These are phyloP conservation scores for Fraxinus angustifolia DNA, from an alignment of 305 asterid species.

Conservation along the genomic window DNA sequence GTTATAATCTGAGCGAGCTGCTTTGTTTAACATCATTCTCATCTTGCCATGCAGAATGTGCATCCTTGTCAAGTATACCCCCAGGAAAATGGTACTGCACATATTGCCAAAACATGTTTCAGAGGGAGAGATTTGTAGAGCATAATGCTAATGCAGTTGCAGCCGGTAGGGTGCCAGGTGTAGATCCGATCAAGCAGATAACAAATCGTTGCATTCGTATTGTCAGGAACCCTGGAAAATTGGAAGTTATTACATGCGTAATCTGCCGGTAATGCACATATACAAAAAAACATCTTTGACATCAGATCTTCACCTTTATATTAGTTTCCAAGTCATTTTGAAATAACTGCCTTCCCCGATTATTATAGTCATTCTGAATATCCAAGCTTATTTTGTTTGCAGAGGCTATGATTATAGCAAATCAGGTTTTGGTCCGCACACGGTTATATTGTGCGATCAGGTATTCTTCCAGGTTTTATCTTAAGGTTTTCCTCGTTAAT, in stretches of 20 bases:
- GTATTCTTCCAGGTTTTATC: constrained; percentile 24
- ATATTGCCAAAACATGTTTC: constrained; percentile 53
- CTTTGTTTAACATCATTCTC: neutral
- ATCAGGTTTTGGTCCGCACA: constrained; percentile 62
- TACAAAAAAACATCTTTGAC: neutral
- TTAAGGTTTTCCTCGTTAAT: neutral
- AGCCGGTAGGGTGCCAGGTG: constrained; percentile 55
- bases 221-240: constrained; percentile 47
- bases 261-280: constrained; percentile 46
- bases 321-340: neutral
- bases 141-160: constrained; percentile 55
- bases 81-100: constrained; percentile 57
- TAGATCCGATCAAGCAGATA: constrained; percentile 51
- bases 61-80: constrained; percentile 44
- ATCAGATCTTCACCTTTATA: neutral
- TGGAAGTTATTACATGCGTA: constrained; percentile 53
- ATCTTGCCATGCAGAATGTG: constrained; percentile 44
- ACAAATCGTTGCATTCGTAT: constrained; percentile 49
- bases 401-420: constrained; percentile 55
- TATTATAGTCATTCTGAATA: neutral
- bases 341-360: neutral
- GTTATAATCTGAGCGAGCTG: neutral
- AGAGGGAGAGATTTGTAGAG: constrained; percentile 46
- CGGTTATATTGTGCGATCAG: constrained; percentile 58
- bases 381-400: constrained; percentile 11